Conservation (phyloP, 345 rosid genomes). For the Durio zibethinus region DNA sequence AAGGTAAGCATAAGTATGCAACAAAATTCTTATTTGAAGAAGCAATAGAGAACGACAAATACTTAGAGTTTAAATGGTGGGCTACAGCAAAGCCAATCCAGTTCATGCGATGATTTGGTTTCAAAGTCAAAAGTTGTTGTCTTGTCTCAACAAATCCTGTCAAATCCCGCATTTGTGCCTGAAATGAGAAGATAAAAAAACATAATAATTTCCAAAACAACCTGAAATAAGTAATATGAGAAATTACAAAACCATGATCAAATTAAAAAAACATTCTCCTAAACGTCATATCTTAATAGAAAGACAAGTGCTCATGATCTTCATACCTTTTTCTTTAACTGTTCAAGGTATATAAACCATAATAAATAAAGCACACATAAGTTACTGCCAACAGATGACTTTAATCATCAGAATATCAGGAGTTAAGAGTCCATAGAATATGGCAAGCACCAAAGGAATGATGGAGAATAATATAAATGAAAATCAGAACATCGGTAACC, state of each 20-base stretch:
- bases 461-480: background rate
- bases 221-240: background rate
- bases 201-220: background rate
- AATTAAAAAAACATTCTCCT: background rate
- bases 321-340: background rate
- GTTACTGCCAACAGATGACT: background rate
- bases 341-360: background rate
- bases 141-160: slow-evolving; percentile 96
- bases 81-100: slow-evolving; percentile 99
- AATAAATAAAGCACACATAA: background rate
- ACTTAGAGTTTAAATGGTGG: slow-evolving; percentile 89
- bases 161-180: slow-evolving; percentile 99
- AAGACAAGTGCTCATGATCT: background rate
- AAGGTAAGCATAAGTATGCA: background rate
- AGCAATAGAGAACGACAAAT: slow-evolving; percentile 19
- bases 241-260: slow-evolving; percentile 4
- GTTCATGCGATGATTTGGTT: slow-evolving; percentile 98
- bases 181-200: slow-evolving; percentile 21
- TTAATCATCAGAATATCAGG: background rate
- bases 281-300: background rate
- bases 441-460: background rate
- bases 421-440: background rate
- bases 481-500: background rate
- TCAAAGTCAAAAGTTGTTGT: slow-evolving; percentile 84
- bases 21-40: slow-evolving; percentile 10